Base-by-base conservation (phyloP, 306 rosid genomes). In the Dalbergia cultrata region DNA sequence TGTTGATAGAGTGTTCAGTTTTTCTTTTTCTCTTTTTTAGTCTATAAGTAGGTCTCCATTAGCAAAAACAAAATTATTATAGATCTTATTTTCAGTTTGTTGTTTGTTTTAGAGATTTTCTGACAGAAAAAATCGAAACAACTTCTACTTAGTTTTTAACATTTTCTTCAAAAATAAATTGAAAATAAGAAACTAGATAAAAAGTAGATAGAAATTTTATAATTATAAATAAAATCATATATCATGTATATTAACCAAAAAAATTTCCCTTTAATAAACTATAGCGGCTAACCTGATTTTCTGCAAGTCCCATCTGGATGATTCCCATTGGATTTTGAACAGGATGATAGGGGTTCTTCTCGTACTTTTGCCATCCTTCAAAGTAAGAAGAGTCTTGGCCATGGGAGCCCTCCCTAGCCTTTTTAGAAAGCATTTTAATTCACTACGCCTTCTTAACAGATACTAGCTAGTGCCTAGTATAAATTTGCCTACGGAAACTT, bases 231-330 rank as follows among this genome's bases (percentile, higher is more conserved):
- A 54, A 5, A 7, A n/a, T 2, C 21, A 37, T 0, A 37, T 26
- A 37, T 37, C 41, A 37, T 37, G 5, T 37, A 7, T 37, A 5
- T 37, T 37, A 7, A 37, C 41, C 5, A 37, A 37, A 37, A 37
- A 5, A 37, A 7, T 26, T 26, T 26, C 8, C 41, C 41, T 3
- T 37, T 37, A 22, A 53, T 11, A 39, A 70, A 64, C 22, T 1
- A 26, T 26, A 26, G 7, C 17, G 17, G 34, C 53, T n/a, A 50
- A 85, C 94, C 92, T 91, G 93, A 85, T 94, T 94, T 80, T 94
- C 98, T 5, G 98, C 98, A 6, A 94, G 95, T 82, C 98, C 97
- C 97, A 92, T 92, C 84, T 94, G 97, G 74, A 94, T 94, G 74
- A 94, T 89, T 70, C 98, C 98, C 0, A 19, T 68, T 47, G 92